Percentiles rank a stretch among this genome's conserved stretches.
These are phyloP conservation scores for Phytopythium ostracodes DNA, from an alignment of 352 stramenopile species.

Conservation along the genomic window DNA sequence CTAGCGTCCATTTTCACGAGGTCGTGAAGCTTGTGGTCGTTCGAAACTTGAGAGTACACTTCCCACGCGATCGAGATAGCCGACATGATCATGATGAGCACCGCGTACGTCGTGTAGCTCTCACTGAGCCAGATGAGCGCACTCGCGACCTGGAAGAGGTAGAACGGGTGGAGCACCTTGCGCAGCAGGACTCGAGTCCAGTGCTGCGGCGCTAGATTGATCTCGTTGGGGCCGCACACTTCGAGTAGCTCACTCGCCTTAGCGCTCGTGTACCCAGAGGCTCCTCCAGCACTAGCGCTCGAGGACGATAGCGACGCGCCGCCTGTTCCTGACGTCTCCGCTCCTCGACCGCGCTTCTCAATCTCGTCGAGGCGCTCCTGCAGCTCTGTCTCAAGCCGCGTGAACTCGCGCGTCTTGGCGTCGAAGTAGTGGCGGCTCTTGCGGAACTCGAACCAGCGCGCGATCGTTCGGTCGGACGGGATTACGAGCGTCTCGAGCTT, in stretches of 20 bases:
- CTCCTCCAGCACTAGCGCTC: neutral
- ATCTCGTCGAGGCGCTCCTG: slow-evolving; percentile 37
- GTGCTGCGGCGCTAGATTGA: slow-evolving; percentile 43
- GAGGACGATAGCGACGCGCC: slow-evolving; percentile 2
- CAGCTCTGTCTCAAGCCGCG: slow-evolving; percentile 52
- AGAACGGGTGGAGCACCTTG: slow-evolving; percentile 77
- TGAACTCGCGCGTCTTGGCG: slow-evolving; percentile 39
- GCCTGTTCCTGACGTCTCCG: slow-evolving; percentile 9
- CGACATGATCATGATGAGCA: slow-evolving; percentile 60
- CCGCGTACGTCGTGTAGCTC: slow-evolving; percentile 60
- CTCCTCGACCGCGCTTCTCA: slow-evolving; percentile 13
- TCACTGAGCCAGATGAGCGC: slow-evolving; percentile 68
- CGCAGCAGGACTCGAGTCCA: slow-evolving; percentile 49
- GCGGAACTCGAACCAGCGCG: slow-evolving; percentile 63
- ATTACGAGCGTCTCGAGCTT: slow-evolving; percentile 19
- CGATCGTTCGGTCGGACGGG: slow-evolving; percentile 11
- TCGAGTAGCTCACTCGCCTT: slow-evolving; percentile 30
- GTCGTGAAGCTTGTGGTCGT: slow-evolving; percentile 54
- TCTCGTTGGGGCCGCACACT: slow-evolving; percentile 55
- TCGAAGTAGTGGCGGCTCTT: slow-evolving; percentile 70
- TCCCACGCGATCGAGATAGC: slow-evolving; percentile 69
- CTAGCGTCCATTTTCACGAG: slow-evolving; percentile 54
- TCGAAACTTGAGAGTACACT: slow-evolving; percentile 56
- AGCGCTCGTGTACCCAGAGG: slow-evolving; percentile 14
- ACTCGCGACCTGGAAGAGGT: slow-evolving; percentile 72